Evolutionary conservation across 1,139 yeast species (phyloP).

Genomic region (Kluyveromyces sp.): DNA sequence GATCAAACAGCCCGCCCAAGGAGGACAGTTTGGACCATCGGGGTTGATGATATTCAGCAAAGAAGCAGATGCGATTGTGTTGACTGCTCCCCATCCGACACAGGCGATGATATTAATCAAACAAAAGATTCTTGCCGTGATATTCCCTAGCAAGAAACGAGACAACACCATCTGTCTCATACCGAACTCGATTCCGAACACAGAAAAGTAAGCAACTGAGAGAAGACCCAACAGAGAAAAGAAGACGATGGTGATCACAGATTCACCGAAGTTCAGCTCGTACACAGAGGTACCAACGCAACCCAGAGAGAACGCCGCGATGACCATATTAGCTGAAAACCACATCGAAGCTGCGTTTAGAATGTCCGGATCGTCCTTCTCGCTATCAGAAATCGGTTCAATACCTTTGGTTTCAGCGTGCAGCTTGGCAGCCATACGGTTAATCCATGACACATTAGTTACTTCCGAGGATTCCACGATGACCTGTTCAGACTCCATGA

Average conservation of each 20-base stretch:
- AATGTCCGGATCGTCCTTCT: conserved; percentile 48
- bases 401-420: conserved; percentile 44
- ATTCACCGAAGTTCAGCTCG: conserved; percentile 57
- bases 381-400: conserved; percentile 41
- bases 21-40: conserved; percentile 55
- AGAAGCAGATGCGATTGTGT: conserved; percentile 85
- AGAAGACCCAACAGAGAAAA: conserved; percentile 65
- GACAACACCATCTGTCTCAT: conserved; percentile 83
- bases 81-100: conserved; percentile 94
- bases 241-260: conserved; percentile 56
- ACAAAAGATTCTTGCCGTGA: conserved; percentile 70
- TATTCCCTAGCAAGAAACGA: conserved; percentile 69
- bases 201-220: conserved; percentile 77
- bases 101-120: conserved; percentile 76
- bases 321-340: conserved; percentile 86
- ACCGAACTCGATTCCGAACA: conserved; percentile 80
- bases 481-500: conserved; percentile 10
- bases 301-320: conserved; percentile 78
- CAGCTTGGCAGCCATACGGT: conserved; percentile 33
- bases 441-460: conserved; percentile 23
- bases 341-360: conserved; percentile 82
- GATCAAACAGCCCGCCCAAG: conserved; percentile 86
- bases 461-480: conserved; percentile 14
- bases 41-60: conserved; percentile 66
- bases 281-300: conserved; percentile 57